These are phyloP conservation scores for Agrocybe chaxingu DNA, from an alignment of 768 basidiomycete genomes.

Conservation along the genomic window DNA sequence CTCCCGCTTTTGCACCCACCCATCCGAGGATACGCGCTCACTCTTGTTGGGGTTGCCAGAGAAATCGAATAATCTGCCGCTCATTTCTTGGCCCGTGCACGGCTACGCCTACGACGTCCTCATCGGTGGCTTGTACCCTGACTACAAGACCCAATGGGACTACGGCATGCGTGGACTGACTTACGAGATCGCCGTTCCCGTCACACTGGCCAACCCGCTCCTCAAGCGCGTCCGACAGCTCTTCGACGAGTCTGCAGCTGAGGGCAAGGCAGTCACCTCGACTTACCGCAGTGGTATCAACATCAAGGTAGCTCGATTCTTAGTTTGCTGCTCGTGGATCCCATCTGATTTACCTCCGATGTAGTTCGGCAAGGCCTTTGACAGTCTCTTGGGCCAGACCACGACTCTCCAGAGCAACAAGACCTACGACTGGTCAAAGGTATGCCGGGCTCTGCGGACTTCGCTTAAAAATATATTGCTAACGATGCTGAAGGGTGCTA, in stretches of 20 bases:
- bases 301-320: slow-evolving; percentile 24
- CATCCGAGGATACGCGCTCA: no score
- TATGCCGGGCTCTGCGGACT: slow-evolving; percentile 1
- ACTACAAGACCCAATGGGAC: slow-evolving; percentile 30
- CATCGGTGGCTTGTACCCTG: slow-evolving; percentile 32
- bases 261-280: slow-evolving; percentile 32
- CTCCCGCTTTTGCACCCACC: neutral
- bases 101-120: slow-evolving; percentile 35
- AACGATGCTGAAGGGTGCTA: slow-evolving; percentile 24
- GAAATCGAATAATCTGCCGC: slow-evolving; percentile 24
- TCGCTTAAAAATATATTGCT: neutral
- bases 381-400: slow-evolving; percentile 34
- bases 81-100: slow-evolving; percentile 31
- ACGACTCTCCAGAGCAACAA: slow-evolving; percentile 25
- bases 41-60: slow-evolving; percentile 13
- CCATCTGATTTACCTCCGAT: no score
- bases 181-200: slow-evolving; percentile 31
- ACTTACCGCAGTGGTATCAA: slow-evolving; percentile 35
- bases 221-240: slow-evolving; percentile 29
- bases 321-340: neutral
- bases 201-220: slow-evolving; percentile 27
- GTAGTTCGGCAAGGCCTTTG: slow-evolving; percentile 32
- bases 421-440: slow-evolving; percentile 35
- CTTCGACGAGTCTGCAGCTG: slow-evolving; percentile 28
- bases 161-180: slow-evolving; percentile 31